A percentile compares a stretch with the other conserved stretches of the same genome.
These are phyloP conservation scores for Penicillium manginii DNA, from an alignment of 495 filamentous ascomycete genomes.

Conservation along the genomic window DNA sequence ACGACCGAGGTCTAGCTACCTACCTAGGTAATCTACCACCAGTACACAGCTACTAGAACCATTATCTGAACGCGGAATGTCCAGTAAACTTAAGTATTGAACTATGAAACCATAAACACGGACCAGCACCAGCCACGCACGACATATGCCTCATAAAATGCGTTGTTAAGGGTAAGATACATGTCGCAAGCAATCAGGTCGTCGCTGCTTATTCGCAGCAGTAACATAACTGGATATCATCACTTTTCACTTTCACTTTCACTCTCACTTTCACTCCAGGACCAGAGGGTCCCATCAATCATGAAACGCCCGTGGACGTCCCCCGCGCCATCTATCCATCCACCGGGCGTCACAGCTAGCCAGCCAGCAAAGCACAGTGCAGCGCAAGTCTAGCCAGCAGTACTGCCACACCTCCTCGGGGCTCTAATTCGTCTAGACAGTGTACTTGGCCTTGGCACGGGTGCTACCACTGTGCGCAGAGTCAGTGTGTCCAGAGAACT, in stretches of 20 bases:
- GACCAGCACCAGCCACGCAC: slow-evolving; percentile 4
- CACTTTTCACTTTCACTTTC: slow-evolving; percentile 12
- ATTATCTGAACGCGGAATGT: background rate
- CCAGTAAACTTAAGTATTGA: background rate
- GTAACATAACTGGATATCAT: slow-evolving; percentile 26
- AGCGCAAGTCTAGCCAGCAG: too few species aligned
- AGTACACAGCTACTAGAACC: background rate
- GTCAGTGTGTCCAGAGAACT: slow-evolving; percentile 97
- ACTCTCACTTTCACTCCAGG: background rate
- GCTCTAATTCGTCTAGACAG: too few species aligned
- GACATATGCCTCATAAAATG: slow-evolving; percentile 35
- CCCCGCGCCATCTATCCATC: slow-evolving; percentile 7
- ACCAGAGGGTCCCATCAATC: background rate
- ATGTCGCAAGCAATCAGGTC: slow-evolving; percentile 36
- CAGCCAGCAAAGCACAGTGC: too few species aligned
- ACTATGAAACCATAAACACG: slow-evolving; percentile 2
- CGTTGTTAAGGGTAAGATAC: slow-evolving; percentile 34
- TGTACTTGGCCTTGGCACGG: slow-evolving; percentile 91
- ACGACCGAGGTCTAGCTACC: too few species aligned
- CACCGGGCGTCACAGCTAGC: slow-evolving; percentile 1
- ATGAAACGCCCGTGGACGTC: slow-evolving; percentile 3
- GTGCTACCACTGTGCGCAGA: slow-evolving; percentile 90
- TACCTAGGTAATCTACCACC: too few species aligned
- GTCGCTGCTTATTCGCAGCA: slow-evolving; percentile 29
- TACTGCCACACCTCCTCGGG: background rate